Base-by-base conservation (phyloP, 2,329 filamentous ascomycete genomes). In the Cercospora janseana region DNA sequence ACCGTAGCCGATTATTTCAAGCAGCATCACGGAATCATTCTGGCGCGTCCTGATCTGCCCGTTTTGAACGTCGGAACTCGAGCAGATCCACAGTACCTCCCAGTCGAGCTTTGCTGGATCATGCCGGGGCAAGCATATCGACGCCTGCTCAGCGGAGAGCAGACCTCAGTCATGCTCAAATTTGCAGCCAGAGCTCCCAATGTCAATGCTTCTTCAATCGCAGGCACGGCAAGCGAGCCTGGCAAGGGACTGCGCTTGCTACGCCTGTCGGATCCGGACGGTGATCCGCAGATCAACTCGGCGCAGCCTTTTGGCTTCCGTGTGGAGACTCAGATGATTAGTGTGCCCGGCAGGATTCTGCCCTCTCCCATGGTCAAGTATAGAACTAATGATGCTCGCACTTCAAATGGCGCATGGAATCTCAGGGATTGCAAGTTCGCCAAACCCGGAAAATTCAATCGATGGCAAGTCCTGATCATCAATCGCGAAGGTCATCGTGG, bases 311-410 rank as follows among this genome's bases (percentile, higher is more conserved):
- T 90, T 54, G 84, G 84, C 4, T 74, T 94, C 53, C 69, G 70
- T 1, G 76, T 90, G 3, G 75, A 72, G 5, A 76, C 78, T 9
- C 68, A 73, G 1, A 75, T 95, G 26, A 73, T 95, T 26, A 86
- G 86, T 0, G 86, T 95, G 0, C 74, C 75, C 1, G 91, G 81
- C 1, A 82, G 90, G 4, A 78, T 92, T 31, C 75, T 95, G 0
- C 32, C 61, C 0, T 63, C 80, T 0, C 89, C 89, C 0, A 61
- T 57, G 0, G 70, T 95, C 21, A 65, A 70, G 2, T 95, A 95
- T 46, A 48, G 55, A 6, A 51, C 35, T 7, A 42, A 13, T 3
- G 4, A 16, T 7, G 24, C 57, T 8, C 54, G 21, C 9, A 51
- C 63, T 2, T 23, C 29, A 18, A 52, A 52, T 12, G 66, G 64